Conservation (phyloP, 1,284 basidiomycete genomes). For the Ustilago sp. region DNA sequence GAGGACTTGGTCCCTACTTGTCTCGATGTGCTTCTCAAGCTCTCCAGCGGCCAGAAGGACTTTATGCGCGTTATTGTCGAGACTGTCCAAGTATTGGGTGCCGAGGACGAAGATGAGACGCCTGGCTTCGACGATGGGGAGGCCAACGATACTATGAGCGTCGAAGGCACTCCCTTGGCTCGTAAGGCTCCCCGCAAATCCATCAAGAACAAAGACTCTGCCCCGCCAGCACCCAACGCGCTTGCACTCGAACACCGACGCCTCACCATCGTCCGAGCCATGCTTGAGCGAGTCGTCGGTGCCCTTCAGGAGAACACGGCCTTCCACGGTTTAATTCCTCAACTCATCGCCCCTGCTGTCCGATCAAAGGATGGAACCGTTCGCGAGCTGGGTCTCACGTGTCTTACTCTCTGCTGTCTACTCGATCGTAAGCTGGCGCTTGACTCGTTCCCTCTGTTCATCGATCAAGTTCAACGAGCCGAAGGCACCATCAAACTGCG, state of each 20-base stretch:
- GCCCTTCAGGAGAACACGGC: slow-evolving; percentile 93
- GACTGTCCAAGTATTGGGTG: slow-evolving; percentile 76
- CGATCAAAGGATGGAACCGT: slow-evolving; percentile 85
- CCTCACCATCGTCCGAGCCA: slow-evolving; percentile 80
- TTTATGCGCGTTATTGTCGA: slow-evolving; percentile 94
- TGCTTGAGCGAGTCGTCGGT: slow-evolving; percentile 80
- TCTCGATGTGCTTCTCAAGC: slow-evolving; percentile 86
- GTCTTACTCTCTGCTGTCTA: slow-evolving; percentile 88
- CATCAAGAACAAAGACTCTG: slow-evolving; percentile 30
- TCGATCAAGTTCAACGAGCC: slow-evolving; percentile 83
- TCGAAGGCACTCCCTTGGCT: slow-evolving; percentile 37
- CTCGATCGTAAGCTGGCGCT: slow-evolving; percentile 90
- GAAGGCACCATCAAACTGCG: slow-evolving; percentile 83
- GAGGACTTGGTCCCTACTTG: slow-evolving; percentile 82
- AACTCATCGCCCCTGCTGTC: slow-evolving; percentile 90
- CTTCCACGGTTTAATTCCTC: slow-evolving; percentile 86
- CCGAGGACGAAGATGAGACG: slow-evolving; percentile 70
- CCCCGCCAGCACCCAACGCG: slow-evolving; percentile 28
- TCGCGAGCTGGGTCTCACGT: slow-evolving; percentile 86
- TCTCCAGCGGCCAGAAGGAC: slow-evolving; percentile 87
- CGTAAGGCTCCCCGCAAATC: slow-evolving; percentile 50
- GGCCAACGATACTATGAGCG: slow-evolving; percentile 46
- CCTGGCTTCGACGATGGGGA: slow-evolving; percentile 45
- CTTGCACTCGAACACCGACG: slow-evolving; percentile 60
- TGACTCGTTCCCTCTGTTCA: slow-evolving; percentile 89